These are phyloP conservation scores for Beauveria medogensis DNA, from an alignment of 2,329 filamentous ascomycete genomes.

Conservation along the genomic window DNA sequence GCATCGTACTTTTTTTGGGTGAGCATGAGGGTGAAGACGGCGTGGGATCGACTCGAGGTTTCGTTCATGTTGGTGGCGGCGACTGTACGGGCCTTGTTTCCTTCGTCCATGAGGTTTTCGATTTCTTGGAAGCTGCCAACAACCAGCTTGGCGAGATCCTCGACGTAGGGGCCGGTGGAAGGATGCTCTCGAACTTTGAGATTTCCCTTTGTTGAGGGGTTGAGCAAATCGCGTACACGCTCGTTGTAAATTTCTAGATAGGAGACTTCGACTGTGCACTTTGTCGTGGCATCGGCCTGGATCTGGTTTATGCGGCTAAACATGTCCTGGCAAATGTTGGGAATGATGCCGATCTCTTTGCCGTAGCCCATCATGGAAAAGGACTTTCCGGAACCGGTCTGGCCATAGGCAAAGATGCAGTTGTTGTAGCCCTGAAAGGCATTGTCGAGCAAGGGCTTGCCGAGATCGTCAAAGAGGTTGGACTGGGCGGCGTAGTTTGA, in stretches of 20 bases:
- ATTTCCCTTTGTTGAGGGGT: constrained; percentile 91
- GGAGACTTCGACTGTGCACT: constrained; percentile 93
- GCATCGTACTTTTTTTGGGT: constrained; percentile 87
- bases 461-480: constrained; percentile 79
- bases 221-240: constrained; percentile 87
- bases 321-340: constrained; percentile 96
- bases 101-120: constrained; percentile 96
- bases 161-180: constrained; percentile 93
- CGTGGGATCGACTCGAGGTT: constrained; percentile 95
- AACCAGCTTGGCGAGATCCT: constrained; percentile 91
- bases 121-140: constrained; percentile 93
- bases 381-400: constrained; percentile 96
- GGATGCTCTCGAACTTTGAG: constrained; percentile 96
- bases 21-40: constrained; percentile 92
- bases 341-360: constrained; percentile 90
- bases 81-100: constrained; percentile 96
- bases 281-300: constrained; percentile 64
- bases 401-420: constrained; percentile 98
- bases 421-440: constrained; percentile 99
- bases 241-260: constrained; percentile 99
- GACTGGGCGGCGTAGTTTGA: constrained; percentile 83
- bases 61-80: constrained; percentile 99
- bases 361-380: constrained; percentile 99
- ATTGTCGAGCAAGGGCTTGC: constrained; percentile 88
- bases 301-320: constrained; percentile 74